phyloP scores from a whole-genome alignment of 2,329 filamentous ascomycete genomes.

The Sporothrix euskadiensis region DNA sequence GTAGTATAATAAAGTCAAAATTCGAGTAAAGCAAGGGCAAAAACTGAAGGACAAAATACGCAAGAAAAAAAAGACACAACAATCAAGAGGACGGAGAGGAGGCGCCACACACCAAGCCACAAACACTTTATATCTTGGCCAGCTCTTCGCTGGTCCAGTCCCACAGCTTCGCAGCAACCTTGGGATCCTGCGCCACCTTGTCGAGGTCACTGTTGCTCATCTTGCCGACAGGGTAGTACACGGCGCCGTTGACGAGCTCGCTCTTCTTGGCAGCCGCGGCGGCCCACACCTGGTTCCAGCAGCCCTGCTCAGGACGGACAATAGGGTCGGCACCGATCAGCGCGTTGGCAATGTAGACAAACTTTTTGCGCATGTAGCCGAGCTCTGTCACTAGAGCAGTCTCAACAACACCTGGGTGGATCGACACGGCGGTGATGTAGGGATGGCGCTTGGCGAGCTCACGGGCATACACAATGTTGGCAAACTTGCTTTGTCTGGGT shows the following conservation, averaged over 20 bases:
- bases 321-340: slow-evolving; percentile 27
- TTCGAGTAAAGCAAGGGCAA: background rate
- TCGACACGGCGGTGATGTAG: slow-evolving; percentile 33
- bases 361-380: slow-evolving; percentile 25
- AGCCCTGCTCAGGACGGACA: slow-evolving; percentile 41
- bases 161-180: slow-evolving; percentile 41
- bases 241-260: slow-evolving; percentile 40
- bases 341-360: slow-evolving; percentile 32
- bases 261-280: slow-evolving; percentile 37
- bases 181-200: slow-evolving; percentile 36
- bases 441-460: slow-evolving; percentile 37
- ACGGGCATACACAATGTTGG: slow-evolving; percentile 37
- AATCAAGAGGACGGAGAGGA: background rate
- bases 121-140: slow-evolving; percentile 26
- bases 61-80: background rate
- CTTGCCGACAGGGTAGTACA: slow-evolving; percentile 43
- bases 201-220: slow-evolving; percentile 34
- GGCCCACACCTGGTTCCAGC: slow-evolving; percentile 46
- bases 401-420: slow-evolving; percentile 38
- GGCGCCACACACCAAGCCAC: background rate
- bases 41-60: background rate
- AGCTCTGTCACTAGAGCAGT: slow-evolving; percentile 36
- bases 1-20: background rate
- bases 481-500: slow-evolving; percentile 36
- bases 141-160: slow-evolving; percentile 42